These are phyloP conservation scores for Dothideomycetes sp. DNA, from an alignment of 2,329 filamentous ascomycete species.

Conservation along the genomic window DNA sequence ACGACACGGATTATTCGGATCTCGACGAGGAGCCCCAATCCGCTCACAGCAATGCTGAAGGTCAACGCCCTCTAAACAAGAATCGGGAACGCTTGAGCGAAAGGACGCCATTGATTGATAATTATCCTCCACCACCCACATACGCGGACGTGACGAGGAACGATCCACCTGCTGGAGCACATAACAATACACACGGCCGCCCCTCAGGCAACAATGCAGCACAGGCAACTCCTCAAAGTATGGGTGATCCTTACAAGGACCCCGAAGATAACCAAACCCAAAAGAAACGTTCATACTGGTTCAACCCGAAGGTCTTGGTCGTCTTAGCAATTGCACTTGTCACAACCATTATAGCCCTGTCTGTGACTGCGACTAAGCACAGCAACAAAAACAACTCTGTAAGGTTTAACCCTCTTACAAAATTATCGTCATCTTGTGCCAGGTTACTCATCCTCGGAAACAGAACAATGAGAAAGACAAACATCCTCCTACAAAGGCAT, in stretches of 20 bases:
- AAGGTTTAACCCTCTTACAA: neutral
- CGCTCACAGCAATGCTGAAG: neutral
- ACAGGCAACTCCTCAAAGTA: constrained; percentile 5
- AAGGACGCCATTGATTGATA: constrained; percentile 9
- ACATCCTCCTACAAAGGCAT: neutral
- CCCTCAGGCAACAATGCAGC: neutral
- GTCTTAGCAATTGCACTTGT: neutral
- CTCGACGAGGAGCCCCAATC: constrained; percentile 7
- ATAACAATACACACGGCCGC: neutral
- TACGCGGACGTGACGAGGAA: constrained; percentile 10
- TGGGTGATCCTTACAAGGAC: neutral
- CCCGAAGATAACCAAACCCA: neutral
- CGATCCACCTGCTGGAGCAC: neutral
- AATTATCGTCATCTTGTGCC: neutral
- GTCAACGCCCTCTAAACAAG: constrained; percentile 2
- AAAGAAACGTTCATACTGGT: neutral
- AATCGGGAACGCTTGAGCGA: constrained; percentile 7
- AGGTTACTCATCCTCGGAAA: neutral
- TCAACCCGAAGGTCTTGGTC: neutral
- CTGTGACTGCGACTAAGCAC: neutral
- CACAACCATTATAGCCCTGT: neutral
- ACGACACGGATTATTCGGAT: constrained; percentile 10
- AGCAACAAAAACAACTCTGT: neutral
- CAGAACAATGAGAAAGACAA: neutral
- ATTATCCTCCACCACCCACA: constrained; percentile 10